A percentile compares a stretch with the other conserved stretches of the same genome.
Conservation (phyloP, 495 filamentous ascomycete genomes). For the Rhizodiscina lignyota region DNA sequence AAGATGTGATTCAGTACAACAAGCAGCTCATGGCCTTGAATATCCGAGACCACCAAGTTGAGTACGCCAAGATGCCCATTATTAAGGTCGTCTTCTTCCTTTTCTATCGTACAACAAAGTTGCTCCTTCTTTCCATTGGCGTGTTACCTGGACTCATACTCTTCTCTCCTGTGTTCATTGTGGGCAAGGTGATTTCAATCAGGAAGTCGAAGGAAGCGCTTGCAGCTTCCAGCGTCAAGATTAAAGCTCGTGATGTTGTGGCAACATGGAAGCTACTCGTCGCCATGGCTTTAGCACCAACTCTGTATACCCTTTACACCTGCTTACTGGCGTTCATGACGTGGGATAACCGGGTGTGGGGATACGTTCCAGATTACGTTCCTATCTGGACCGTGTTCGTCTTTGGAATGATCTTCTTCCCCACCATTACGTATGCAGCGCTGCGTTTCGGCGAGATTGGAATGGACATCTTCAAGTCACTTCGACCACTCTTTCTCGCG, state of each 20-base stretch:
- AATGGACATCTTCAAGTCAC: slow-evolving; percentile 95
- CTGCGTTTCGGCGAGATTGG: slow-evolving; percentile 91
- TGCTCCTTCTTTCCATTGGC: slow-evolving; percentile 57
- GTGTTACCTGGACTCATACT: slow-evolving; percentile 77
- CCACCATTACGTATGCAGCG: slow-evolving; percentile 71
- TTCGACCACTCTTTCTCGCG: slow-evolving; percentile 77
- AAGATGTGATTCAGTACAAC: slow-evolving; percentile 75
- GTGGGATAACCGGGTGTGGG: slow-evolving; percentile 63
- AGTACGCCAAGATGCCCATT: slow-evolving; percentile 73
- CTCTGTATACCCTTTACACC: slow-evolving; percentile 72
- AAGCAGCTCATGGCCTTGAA: slow-evolving; percentile 69
- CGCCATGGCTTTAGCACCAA: slow-evolving; percentile 70
- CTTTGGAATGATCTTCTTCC: slow-evolving; percentile 57
- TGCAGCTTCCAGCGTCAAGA: slow-evolving; percentile 82
- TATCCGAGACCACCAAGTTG: slow-evolving; percentile 88
- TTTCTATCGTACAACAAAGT: slow-evolving; percentile 62
- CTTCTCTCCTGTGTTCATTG: slow-evolving; percentile 83
- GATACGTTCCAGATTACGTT: slow-evolving; percentile 60
- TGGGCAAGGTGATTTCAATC: slow-evolving; percentile 74
- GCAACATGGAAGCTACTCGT: slow-evolving; percentile 98
- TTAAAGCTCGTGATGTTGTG: slow-evolving; percentile 88
- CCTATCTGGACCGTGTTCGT: slow-evolving; percentile 63
- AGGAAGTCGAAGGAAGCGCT: slow-evolving; percentile 83
- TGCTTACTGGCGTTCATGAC: slow-evolving; percentile 59
- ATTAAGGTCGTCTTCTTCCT: slow-evolving; percentile 57